phyloP scores from a whole-genome alignment of 2,329 filamentous ascomycete species.

The Fusarium torulosum region DNA sequence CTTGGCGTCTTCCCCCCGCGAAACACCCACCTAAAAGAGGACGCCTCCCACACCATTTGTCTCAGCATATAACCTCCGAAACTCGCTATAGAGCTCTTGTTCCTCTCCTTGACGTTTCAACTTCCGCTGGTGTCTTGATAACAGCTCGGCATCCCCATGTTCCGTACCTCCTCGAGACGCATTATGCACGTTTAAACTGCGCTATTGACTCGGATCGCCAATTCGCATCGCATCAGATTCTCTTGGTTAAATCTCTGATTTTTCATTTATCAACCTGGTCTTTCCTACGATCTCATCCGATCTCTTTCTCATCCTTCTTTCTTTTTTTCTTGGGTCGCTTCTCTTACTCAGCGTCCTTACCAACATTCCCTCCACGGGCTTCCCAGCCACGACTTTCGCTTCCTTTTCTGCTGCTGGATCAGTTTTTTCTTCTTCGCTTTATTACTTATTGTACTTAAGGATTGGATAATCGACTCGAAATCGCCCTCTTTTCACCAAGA shows the following conservation, averaged over 20 bases:
- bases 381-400: slow-evolving; percentile 43
- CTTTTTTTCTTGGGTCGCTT: slow-evolving; percentile 40
- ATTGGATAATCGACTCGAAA: slow-evolving; percentile 25
- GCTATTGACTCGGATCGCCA: slow-evolving; percentile 6
- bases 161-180: slow-evolving; percentile 37
- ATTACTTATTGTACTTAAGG: slow-evolving; percentile 21
- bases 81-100: slow-evolving; percentile 22
- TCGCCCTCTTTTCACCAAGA: slow-evolving; percentile 8
- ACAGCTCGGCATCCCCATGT: slow-evolving; percentile 35
- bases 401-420: slow-evolving; percentile 67
- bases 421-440: slow-evolving; percentile 62
- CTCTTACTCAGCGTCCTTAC: slow-evolving; percentile 35
- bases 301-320: slow-evolving; percentile 34
- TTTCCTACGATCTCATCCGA: slow-evolving; percentile 26
- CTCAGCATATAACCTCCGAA: slow-evolving; percentile 39
- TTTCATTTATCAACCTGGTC: slow-evolving; percentile 42
- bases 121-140: slow-evolving; percentile 31
- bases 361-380: slow-evolving; percentile 31
- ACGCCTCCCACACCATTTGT: slow-evolving; percentile 44
- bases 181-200: slow-evolving; percentile 21
- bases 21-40: slow-evolving; percentile 40
- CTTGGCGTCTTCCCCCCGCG: slow-evolving; percentile 26
- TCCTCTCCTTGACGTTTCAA: slow-evolving; percentile 47
- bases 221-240: slow-evolving; percentile 26
- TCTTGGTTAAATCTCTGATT: slow-evolving; percentile 8